Evolutionary conservation across 116 monocot genomes (phyloP), one percentile per base, ranked within the genome.

Genomic region (Trichopus zeylanicus): DNA sequence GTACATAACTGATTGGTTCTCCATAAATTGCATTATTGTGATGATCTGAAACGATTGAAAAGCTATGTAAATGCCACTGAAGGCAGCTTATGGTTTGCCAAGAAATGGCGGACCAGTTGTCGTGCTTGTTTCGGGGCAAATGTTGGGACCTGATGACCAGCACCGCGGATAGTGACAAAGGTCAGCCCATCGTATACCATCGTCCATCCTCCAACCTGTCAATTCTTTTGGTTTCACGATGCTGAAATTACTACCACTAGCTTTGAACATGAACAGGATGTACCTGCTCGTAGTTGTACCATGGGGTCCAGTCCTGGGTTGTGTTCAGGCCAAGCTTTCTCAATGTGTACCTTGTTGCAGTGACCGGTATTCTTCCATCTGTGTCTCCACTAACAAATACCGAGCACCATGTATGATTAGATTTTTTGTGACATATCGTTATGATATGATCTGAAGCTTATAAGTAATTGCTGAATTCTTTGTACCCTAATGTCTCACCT

Each of bases 291-390:
- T 57, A 22, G 31, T 56, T 38, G 32, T 75, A 83, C 83, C 83
- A 83, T 2, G 83, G 78, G 28, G 59, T 69, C 83, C 78, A 83
- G 25, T 72, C 64, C 31, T 62, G 59, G 9, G 26, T 75, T 4
- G 52, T 75, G 7, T 67, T 64, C 26, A 78, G 48, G 3, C 83
- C 83, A 13, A 83, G 72, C 48, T 83, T 83, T 22, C 68, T 74
- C 47, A 83, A 46, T 29, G 83, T 71, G 24, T 56, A 66, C 46
- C 83, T 70, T 34, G 83, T 83, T 48, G 71, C 27, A 13, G 83
- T 83, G 7, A 83, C 83, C 39, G 83, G 83, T 23, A 83, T 63
- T 68, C 83, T 78, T 57, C 75, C 83, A 58, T 83, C 83, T 27
- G 83, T 75, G 34, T 83, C 78, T 22, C 83, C 83, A 57, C 83